A percentile compares a stretch with the other conserved stretches of the same genome.
These are phyloP conservation scores for Cyberlindnera maclurae DNA, from an alignment of 805 yeast species.

Conservation along the genomic window DNA sequence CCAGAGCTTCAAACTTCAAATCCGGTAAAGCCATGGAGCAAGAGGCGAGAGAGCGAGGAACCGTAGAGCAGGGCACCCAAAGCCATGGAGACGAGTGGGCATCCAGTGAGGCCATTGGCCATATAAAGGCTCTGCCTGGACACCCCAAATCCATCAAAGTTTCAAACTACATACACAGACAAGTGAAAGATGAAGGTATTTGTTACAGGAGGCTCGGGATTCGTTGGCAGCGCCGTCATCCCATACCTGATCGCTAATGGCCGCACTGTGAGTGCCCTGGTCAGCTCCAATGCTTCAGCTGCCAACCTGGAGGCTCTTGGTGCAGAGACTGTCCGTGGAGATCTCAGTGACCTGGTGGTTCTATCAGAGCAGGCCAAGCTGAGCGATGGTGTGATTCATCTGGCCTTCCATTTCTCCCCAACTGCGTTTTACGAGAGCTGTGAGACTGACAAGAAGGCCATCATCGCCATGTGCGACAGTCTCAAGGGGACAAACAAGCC, in stretches of 20 bases:
- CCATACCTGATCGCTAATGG: constrained; percentile 20
- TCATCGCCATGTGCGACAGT: constrained; percentile 24
- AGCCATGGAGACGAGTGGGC: too few species aligned
- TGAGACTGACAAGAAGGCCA: constrained; percentile 24
- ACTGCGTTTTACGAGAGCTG: constrained; percentile 11
- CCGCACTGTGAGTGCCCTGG: constrained; percentile 25
- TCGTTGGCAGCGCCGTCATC: constrained; percentile 24
- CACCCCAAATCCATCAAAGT: too few species aligned
- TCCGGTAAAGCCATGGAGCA: too few species aligned
- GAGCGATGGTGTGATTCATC: constrained; percentile 32
- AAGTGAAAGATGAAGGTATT: constrained; percentile 28
- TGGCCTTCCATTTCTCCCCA: constrained; percentile 30
- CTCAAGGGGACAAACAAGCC: constrained; percentile 25
- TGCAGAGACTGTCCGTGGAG: constrained; percentile 24
- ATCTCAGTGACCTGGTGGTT: constrained; percentile 22
- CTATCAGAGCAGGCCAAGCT: constrained; percentile 24
- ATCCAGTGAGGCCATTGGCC: too few species aligned
- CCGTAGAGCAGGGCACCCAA: too few species aligned
- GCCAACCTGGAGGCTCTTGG: constrained; percentile 22
- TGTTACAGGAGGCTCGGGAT: constrained; percentile 32
- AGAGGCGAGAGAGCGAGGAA: too few species aligned
- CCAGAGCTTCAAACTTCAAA: too few species aligned
- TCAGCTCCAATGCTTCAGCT: constrained; percentile 28
- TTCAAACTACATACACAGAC: too few species aligned
- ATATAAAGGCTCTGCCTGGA: too few species aligned